These are phyloP conservation scores for Puccinia triticina DNA, from an alignment of 1,284 basidiomycete genomes.

Conservation along the genomic window DNA sequence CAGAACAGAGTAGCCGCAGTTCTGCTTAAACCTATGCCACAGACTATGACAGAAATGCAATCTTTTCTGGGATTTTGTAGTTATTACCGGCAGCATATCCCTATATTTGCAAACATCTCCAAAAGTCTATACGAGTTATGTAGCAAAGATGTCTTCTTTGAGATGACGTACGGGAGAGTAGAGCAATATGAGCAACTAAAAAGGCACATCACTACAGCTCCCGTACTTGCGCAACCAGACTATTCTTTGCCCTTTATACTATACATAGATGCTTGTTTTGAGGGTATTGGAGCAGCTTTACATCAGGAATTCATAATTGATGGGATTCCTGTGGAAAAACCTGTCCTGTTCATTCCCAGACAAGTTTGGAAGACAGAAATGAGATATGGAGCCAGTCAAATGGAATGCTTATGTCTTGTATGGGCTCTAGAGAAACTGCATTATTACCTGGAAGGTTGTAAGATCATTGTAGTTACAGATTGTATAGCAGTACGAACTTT, in stretches of 20 bases:
- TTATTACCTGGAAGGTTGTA: background rate
- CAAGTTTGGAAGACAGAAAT: too few relatives aligned
- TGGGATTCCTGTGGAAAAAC: too few relatives aligned
- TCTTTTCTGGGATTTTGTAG: too few relatives aligned
- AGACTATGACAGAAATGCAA: too few relatives aligned
- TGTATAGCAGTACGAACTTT: background rate
- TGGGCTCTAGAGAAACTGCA: too few relatives aligned
- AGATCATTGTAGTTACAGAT: background rate
- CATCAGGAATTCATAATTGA: background rate
- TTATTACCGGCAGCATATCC: too few relatives aligned
- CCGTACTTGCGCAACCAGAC: background rate
- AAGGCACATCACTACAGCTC: background rate
- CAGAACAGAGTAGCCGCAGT: constrained; percentile 60
- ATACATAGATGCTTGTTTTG: constrained; percentile 8
- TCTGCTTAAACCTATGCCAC: too few relatives aligned
- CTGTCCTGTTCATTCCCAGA: too few relatives aligned
- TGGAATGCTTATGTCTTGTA: too few relatives aligned
- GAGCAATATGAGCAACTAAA: background rate
- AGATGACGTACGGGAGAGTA: background rate
- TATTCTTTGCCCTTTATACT: background rate
- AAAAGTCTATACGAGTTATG: background rate
- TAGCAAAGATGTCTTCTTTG: background rate
- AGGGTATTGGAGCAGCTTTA: constrained; percentile 8
- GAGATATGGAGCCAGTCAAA: too few relatives aligned
- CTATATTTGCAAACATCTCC: too few relatives aligned